Conservation (phyloP, 371 early-diverging fungal genomes). For the Batkoa obscura region DNA sequence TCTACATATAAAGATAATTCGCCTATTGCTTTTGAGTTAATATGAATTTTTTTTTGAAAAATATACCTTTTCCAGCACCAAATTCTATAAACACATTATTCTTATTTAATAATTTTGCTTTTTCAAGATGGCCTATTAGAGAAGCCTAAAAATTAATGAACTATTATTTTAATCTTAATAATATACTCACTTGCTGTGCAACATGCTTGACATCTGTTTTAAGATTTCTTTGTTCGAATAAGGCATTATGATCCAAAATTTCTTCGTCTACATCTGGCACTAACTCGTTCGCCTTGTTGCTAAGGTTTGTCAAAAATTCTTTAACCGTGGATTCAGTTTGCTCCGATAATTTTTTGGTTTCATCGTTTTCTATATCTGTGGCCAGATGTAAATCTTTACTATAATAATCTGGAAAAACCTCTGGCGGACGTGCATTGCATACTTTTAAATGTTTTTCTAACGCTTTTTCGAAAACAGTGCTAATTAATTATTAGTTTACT, state of each 20-base stretch:
- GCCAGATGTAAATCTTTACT: slow-evolving; percentile 32
- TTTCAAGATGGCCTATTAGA: slow-evolving; percentile 53
- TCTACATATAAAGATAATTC: slow-evolving; percentile 39
- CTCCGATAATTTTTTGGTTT: slow-evolving; percentile 10
- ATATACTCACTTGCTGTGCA: slow-evolving; percentile 29
- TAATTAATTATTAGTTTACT: slow-evolving; percentile 7
- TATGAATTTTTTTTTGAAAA: not conserved
- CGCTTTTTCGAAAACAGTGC: slow-evolving; percentile 40
- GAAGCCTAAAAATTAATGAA: slow-evolving; percentile 27
- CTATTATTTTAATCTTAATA: not conserved
- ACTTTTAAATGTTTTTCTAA: slow-evolving; percentile 41
- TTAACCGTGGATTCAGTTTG: slow-evolving; percentile 5
- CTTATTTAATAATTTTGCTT: slow-evolving; percentile 26
- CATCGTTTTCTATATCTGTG: slow-evolving; percentile 24
- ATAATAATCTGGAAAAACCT: slow-evolving; percentile 19
- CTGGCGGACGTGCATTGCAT: slow-evolving; percentile 50
- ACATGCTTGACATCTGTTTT: slow-evolving; percentile 36
- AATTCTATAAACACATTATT: slow-evolving; percentile 56
- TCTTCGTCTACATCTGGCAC: slow-evolving; percentile 20
- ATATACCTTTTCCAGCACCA: slow-evolving; percentile 55
- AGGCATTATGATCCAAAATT: slow-evolving; percentile 19
- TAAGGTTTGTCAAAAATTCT: slow-evolving; percentile 28
- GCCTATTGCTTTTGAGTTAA: slow-evolving; percentile 12
- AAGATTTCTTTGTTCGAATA: slow-evolving; percentile 11
- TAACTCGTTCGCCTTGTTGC: slow-evolving; percentile 23